Conservation (phyloP, 2,329 filamentous ascomycete species). For the Fusarium sterilihyphosum region DNA sequence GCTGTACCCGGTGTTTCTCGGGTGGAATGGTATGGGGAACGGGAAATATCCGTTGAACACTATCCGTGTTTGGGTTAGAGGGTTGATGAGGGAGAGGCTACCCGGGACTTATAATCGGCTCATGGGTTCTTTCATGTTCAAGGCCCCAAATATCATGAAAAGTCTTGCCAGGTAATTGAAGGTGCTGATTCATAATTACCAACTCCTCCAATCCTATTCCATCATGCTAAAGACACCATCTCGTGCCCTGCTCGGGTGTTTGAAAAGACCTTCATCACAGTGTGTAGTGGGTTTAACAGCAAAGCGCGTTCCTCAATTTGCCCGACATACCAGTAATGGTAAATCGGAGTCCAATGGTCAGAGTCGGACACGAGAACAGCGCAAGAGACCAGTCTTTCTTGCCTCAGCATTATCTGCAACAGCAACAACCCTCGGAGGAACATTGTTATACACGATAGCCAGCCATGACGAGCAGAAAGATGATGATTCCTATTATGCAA, state of each 20-base stretch:
- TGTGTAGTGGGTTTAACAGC: fast-evolving
- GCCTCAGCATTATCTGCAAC: conserved; percentile 1
- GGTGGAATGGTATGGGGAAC: not conserved
- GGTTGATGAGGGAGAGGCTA: fast-evolving
- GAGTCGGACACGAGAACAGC: not conserved
- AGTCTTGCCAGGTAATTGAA: fast-evolving
- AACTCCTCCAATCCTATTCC: fast-evolving
- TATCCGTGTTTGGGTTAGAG: not conserved
- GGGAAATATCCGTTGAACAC: not conserved
- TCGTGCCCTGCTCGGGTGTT: not conserved
- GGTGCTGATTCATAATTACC: fast-evolving
- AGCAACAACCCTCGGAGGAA: not conserved
- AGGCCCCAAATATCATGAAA: not conserved
- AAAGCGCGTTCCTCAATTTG: fast-evolving
- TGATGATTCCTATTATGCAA: not conserved
- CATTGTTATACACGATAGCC: not conserved
- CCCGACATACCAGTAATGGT: fast-evolving
- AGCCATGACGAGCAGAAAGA: not conserved
- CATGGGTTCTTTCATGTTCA: not conserved
- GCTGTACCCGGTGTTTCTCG: not conserved
- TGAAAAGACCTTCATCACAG: not conserved
- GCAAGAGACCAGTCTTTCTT: not conserved
- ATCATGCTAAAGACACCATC: not conserved
- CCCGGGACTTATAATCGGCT: not conserved
- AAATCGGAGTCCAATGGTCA: fast-evolving